Evolutionary conservation across 352 stramenopile species (phyloP).

Genomic region (Phytophthora quininea): DNA sequence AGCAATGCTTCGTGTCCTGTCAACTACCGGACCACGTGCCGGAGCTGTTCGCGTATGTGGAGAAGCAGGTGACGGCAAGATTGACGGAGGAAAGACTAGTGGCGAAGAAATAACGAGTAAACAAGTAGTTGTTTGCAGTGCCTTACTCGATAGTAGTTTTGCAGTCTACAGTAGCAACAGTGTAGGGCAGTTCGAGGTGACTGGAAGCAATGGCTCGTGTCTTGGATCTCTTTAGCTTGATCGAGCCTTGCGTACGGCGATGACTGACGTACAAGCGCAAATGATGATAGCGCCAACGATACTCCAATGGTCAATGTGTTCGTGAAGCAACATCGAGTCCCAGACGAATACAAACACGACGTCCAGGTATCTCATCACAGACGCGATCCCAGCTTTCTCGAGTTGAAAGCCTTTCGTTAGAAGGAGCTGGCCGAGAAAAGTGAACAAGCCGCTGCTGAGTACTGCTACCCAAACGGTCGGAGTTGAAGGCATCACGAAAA

Average conservation of each 20-base stretch:
- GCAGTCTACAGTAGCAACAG: too few species aligned
- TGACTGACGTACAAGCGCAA: conserved; percentile 59
- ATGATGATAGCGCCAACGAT: conserved; percentile 75
- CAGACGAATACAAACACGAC: conserved; percentile 86
- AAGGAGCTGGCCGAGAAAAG: conserved; percentile 71
- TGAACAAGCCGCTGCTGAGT: conserved; percentile 65
- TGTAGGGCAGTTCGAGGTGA: too few species aligned
- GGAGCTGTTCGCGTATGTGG: conserved; percentile 74
- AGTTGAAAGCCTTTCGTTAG: conserved; percentile 85
- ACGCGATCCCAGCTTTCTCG: conserved; percentile 81
- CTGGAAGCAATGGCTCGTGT: too few species aligned
- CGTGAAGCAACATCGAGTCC: conserved; percentile 63
- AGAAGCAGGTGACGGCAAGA: conserved; percentile 62
- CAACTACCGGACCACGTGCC: conserved; percentile 74
- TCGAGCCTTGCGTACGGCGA: conserved; percentile 64
- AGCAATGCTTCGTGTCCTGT: conserved; percentile 85
- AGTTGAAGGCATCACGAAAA: conserved; percentile 57
- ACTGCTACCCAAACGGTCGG: conserved; percentile 48
- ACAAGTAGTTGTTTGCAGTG: too few species aligned
- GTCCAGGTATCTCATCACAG: conserved; percentile 84
- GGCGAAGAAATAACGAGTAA: too few species aligned
- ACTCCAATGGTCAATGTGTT: conserved; percentile 78
- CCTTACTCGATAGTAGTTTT: too few species aligned
- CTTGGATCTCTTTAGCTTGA: conserved; percentile 31
- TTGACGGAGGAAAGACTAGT: conserved; percentile 61